Base-by-base conservation (phyloP, 768 basidiomycete genomes). In the Crucibulum laeve region DNA sequence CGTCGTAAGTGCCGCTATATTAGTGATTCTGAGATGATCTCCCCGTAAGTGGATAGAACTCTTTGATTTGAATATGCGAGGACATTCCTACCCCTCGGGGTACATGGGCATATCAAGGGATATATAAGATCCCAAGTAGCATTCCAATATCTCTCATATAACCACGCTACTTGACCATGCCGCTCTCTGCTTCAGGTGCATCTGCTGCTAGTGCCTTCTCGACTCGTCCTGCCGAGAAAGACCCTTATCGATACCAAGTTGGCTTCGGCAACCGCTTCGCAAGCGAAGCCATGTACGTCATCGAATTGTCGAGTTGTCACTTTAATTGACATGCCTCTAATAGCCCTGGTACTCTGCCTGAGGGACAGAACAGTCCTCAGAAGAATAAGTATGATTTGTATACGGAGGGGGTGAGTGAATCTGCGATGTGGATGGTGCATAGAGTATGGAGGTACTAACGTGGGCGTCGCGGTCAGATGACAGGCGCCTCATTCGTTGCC, bases 321-420 rank as follows among this genome's bases (percentile, higher is more conserved):
- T n/a, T 13, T 40, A 21, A 17, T 19, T 14, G 13, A 3, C 33
- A 19, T 42, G 5, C 14, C 7, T 13, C 19, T 19, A 1, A 4
- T 42, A 80, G 80, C 30, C 80, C 80, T 1, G 76, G 73, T 3
- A 67, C 69, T 3, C 70, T 85, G 0, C 83, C 82, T 0, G 42
- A 65, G 14, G 82, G 63, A 0, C 82, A 83, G 62, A 82, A 83
- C 53, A 73, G 59, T 44, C 81, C 82, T 0, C 82, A 84, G 63
- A 77, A 74, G 52, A 64, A 64, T 59, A 82, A 80, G 53, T 83
- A 81, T 55, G 79, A 73, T 43, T 60, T 84, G 4, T 84, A 84
- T 52, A 68, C 72, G 1, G 81, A 84, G 56, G 71, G 69, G 50
- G 79, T 80, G 43, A 46, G 71, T 64, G 0, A 4, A 11, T 22